A percentile compares a stretch with the other conserved stretches of the same genome.
phyloP scores from a whole-genome alignment of 805 yeast species.

The Pichia cabralensis region DNA sequence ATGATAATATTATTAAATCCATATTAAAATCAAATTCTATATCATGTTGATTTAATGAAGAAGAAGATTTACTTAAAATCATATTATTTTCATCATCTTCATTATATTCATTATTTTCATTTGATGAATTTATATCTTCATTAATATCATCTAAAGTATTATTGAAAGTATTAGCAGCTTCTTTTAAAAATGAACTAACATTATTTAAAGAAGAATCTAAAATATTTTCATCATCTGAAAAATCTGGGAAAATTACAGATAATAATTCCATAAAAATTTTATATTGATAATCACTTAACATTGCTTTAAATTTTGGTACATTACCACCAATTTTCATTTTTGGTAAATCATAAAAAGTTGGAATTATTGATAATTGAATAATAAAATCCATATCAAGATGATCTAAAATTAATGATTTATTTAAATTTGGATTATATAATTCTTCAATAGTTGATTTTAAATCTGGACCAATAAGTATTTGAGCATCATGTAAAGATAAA shows the following conservation, averaged over 20 bases:
- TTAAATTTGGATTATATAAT: constrained; percentile 38
- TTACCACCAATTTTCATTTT: constrained; percentile 65
- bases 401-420: constrained; percentile 59
- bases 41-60: constrained; percentile 37
- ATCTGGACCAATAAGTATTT: constrained; percentile 75
- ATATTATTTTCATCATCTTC: too few relatives aligned
- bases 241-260: constrained; percentile 54
- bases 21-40: constrained; percentile 70
- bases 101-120: background rate
- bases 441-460: constrained; percentile 71
- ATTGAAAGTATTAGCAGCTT: too few relatives aligned
- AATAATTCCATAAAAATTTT: constrained; percentile 74
- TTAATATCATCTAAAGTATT: background rate
- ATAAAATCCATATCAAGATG: constrained; percentile 63
- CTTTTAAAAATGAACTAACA: too few relatives aligned
- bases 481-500: constrained; percentile 73
- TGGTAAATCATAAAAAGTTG: constrained; percentile 67
- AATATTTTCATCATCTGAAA: too few relatives aligned
- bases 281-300: constrained; percentile 83
- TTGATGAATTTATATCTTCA: background rate
- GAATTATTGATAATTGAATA: constrained; percentile 77
- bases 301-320: constrained; percentile 60
- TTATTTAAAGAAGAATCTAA: too few relatives aligned
- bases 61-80: background rate
- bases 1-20: constrained; percentile 47